Base-by-base conservation (phyloP, 2,329 filamentous ascomycete species). In the Aspergillus sp. region DNA sequence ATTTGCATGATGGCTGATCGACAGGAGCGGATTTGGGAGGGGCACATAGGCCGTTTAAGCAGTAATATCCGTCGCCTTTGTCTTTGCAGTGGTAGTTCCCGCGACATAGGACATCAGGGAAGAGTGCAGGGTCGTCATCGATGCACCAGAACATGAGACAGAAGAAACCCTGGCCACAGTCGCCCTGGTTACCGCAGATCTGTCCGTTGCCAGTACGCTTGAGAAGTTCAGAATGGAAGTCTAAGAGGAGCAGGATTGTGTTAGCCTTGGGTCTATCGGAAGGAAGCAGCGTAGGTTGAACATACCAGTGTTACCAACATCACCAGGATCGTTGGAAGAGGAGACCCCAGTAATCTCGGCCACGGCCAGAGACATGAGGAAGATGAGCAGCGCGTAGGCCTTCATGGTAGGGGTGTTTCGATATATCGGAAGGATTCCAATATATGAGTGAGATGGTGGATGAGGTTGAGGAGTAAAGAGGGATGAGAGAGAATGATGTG, bases 301-400 rank as follows among this genome's bases (percentile, higher is more conserved):
- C 49, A 37, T 48, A 57, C 55, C 49, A 57, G 41, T 40, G 14
- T 15, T 19, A 9, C 23, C 35, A 35, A 44, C 17, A 33, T 11
- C 31, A 46, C 14, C 33, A n/a, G 12, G 6, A 31, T 11, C 12
- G 25, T 52, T 35, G 25, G 14, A 6, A 33, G 39, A 23, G 17
- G n/a, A 12, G 12, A 14, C 35, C 11, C 17, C 17, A n/a, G 19
- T 14, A 31, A 50, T 19, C 44, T 53, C n/a, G 44, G 56, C 47
- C 41, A 51, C 7, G 17, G n/a, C 51, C 39, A 58, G 19, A 25
- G 55, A 55, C 39, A 51, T 23, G 44, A 58, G 25, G 46, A 54
- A 51, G 39, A 48, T 5, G 31, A 58, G 27, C 25, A 57, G 56
- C 27, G 45, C 37, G 23, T 39, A 31, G 27, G 54, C 40, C 39